These are phyloP conservation scores for Irpex rosettiformis DNA, from an alignment of 1,284 basidiomycete genomes.

Conservation along the genomic window DNA sequence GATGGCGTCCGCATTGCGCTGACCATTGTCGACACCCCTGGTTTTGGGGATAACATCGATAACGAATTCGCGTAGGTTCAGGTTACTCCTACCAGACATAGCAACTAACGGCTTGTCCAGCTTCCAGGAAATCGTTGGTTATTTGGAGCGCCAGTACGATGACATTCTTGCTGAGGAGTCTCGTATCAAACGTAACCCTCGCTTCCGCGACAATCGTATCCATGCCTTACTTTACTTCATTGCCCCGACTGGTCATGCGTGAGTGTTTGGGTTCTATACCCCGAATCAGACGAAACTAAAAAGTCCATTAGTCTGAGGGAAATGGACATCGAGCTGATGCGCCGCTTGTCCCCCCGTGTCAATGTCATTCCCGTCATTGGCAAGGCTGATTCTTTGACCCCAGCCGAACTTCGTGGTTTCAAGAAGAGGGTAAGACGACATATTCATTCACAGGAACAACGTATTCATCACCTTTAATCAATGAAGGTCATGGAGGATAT, in stretches of 20 bases:
- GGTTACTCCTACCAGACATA: not conserved
- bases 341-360: constrained; percentile 91
- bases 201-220: constrained; percentile 96
- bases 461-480: constrained; percentile 2
- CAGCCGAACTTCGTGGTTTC: constrained; percentile 88
- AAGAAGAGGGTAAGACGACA: constrained; percentile 80
- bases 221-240: constrained; percentile 99
- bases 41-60: constrained; percentile 98
- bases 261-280: constrained; percentile 26
- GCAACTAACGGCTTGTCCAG: constrained; percentile 37
- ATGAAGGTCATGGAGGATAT: constrained; percentile 97
- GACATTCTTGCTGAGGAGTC: constrained; percentile 99
- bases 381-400: constrained; percentile 94
- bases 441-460: constrained; percentile 2
- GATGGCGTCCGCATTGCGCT: constrained; percentile 97
- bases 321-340: constrained; percentile 99
- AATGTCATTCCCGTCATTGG: constrained; percentile 99
- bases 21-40: constrained; percentile 98
- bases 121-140: constrained; percentile 94
- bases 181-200: constrained; percentile 98
- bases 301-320: constrained; percentile 72
- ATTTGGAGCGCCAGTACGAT: constrained; percentile 99
- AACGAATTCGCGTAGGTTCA: constrained; percentile 91
- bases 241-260: constrained; percentile 86
- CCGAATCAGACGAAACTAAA: not conserved